phyloP scores from a whole-genome alignment of 139 green algal species.

The Nannochloris sp. region DNA sequence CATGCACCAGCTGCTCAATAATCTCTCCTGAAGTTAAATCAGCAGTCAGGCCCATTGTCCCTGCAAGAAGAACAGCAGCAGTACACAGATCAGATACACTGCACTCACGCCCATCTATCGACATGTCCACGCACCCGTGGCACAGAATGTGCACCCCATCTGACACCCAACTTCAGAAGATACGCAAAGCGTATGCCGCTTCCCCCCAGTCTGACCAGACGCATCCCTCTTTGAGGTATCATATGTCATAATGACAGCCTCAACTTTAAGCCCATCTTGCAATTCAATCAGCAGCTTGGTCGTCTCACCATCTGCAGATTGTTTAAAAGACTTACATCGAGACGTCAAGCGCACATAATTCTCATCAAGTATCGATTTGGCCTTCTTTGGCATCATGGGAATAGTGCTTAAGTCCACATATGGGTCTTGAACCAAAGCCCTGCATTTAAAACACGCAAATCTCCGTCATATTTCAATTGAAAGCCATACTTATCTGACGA shows the following conservation, averaged over 20 bases:
- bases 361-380: constrained; percentile 34
- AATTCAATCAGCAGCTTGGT: constrained; percentile 81
- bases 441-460: constrained; percentile 3
- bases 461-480: no score
- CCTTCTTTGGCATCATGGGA: constrained; percentile 61
- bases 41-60: constrained; percentile 84
- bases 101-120: no score
- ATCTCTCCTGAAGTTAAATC: constrained; percentile 90
- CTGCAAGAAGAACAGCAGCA: no score
- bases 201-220: constrained; percentile 4
- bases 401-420: constrained; percentile 42
- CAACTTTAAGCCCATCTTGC: constrained; percentile 85
- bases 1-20: constrained; percentile 89
- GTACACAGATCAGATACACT: no score
- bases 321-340: constrained; percentile 34
- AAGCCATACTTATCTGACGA: no score
- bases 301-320: constrained; percentile 55
- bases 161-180: constrained; percentile 79
- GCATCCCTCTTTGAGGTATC: constrained; percentile 33
- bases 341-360: constrained; percentile 49
- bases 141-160: constrained; percentile 97
- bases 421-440: constrained; percentile 50
- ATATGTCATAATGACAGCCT: constrained; percentile 86
- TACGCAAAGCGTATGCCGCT: constrained; percentile 73
- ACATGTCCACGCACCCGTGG: constrained; percentile 44